Evolutionary conservation across 176 grass and related monocot genomes (phyloP).

Genomic region (Rhipidocladum racemiflorum): DNA sequence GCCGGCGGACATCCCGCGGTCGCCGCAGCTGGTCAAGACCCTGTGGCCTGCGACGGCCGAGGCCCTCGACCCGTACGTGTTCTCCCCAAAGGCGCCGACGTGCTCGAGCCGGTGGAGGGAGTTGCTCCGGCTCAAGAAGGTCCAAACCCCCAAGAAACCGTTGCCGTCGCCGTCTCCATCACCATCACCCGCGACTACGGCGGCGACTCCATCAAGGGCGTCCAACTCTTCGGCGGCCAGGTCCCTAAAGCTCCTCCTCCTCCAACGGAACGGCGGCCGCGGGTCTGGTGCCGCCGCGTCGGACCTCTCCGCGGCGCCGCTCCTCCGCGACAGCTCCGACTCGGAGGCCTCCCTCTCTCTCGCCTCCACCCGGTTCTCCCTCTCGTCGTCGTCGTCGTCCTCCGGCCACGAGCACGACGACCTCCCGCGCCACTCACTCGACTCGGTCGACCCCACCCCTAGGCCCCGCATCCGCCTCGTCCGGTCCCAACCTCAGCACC

Average conservation of each 20-base stretch:
- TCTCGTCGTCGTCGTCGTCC: conserved; percentile 71
- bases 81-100: conserved; percentile 85
- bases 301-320: conserved; percentile 35
- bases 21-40: conserved; percentile 43
- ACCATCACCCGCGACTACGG: not conserved
- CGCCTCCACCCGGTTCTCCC: conserved; percentile 62
- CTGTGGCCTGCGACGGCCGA: conserved; percentile 3
- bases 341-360: conserved; percentile 60
- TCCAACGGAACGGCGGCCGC: conserved; percentile 55
- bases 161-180: conserved; percentile 1
- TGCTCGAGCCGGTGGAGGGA: conserved; percentile 83
- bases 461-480: conserved; percentile 50
- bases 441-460: conserved; percentile 49
- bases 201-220: conserved; percentile 6
- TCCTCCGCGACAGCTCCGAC: conserved; percentile 65
- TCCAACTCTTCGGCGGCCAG: conserved; percentile 38
- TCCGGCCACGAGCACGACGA: conserved; percentile 63
- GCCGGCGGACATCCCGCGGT: not conserved
- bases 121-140: conserved; percentile 61
- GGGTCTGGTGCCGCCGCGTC: conserved; percentile 7
- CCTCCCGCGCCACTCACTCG: conserved; percentile 60
- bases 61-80: conserved; percentile 63
- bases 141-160: conserved; percentile 47
- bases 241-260: conserved; percentile 62
- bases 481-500: conserved; percentile 21